These are phyloP conservation scores for Zangia roseola DNA, from an alignment of 768 basidiomycete genomes.

Conservation along the genomic window DNA sequence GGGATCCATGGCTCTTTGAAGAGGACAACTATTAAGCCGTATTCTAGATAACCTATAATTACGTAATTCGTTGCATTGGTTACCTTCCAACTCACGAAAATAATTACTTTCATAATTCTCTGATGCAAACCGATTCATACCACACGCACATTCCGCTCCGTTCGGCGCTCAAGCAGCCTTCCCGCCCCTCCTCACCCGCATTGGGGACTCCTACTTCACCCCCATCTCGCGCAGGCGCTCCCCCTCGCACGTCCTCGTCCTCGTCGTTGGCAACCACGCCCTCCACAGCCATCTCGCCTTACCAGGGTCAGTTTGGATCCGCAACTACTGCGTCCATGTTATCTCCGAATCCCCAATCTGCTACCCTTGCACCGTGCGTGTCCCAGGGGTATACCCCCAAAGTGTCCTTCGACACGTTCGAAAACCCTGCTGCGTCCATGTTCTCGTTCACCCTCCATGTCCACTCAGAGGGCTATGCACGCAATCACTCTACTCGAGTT, in stretches of 20 bases:
- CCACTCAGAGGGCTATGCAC: slow-evolving; percentile 77
- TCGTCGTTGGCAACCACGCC: slow-evolving; percentile 14
- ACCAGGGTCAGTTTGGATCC: slow-evolving; percentile 14
- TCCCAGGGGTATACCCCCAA: slow-evolving; percentile 37
- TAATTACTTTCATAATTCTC: slow-evolving; percentile 8
- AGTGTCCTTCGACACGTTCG: slow-evolving; percentile 87
- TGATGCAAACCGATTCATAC: neutral
- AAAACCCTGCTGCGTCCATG: slow-evolving; percentile 77
- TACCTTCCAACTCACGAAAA: neutral
- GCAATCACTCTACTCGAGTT: slow-evolving; percentile 75
- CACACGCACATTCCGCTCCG: slow-evolving; percentile 36
- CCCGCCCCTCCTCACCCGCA: slow-evolving; percentile 24
- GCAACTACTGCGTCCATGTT: slow-evolving; percentile 13
- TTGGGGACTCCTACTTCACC: slow-evolving; percentile 24
- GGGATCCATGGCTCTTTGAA: slow-evolving; percentile 7
- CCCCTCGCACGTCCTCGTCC: slow-evolving; percentile 20
- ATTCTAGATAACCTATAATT: neutral
- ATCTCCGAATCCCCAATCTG: slow-evolving; percentile 18
- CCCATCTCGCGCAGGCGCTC: slow-evolving; percentile 13
- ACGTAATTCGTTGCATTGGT: neutral
- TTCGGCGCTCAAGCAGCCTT: slow-evolving; percentile 53
- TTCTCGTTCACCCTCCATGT: slow-evolving; percentile 86
- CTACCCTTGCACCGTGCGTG: slow-evolving; percentile 16
- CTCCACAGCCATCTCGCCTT: slow-evolving; percentile 22
- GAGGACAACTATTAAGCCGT: neutral